Evolutionary conservation across 2,329 filamentous ascomycete species (phyloP).

Genomic region (Trichoderma oligosporum): DNA sequence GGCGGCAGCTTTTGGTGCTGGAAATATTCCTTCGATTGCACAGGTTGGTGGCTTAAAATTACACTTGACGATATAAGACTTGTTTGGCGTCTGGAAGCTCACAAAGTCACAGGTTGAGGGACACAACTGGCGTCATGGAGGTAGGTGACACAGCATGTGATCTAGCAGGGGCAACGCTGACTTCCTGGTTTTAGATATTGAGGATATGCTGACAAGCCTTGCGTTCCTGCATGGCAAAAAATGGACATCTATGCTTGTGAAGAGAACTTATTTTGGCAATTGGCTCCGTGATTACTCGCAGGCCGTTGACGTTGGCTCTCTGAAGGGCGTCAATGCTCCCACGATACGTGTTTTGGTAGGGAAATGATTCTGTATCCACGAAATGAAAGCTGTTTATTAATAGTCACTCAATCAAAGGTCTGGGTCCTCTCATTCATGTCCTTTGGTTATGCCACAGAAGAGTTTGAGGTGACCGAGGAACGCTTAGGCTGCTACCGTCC

Average conservation of each 20-base stretch:
- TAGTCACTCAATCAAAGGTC: slow-evolving; percentile 40
- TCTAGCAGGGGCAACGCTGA: neutral
- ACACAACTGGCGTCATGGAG: slow-evolving; percentile 66
- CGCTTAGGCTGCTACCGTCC: slow-evolving; percentile 76
- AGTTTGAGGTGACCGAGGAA: slow-evolving; percentile 80
- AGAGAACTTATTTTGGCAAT: slow-evolving; percentile 80
- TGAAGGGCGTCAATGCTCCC: slow-evolving; percentile 73
- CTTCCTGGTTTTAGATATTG: slow-evolving; percentile 54
- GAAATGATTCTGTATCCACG: neutral
- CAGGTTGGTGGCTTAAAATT: slow-evolving; percentile 34
- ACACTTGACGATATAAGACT: neutral
- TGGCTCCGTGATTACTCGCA: slow-evolving; percentile 85
- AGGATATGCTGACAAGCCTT: slow-evolving; percentile 75
- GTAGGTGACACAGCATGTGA: slow-evolving; percentile 31
- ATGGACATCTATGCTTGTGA: slow-evolving; percentile 76
- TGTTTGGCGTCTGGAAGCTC: neutral
- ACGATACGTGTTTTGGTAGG: slow-evolving; percentile 69
- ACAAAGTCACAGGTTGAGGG: slow-evolving; percentile 56
- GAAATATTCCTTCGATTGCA: slow-evolving; percentile 65
- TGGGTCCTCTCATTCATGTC: slow-evolving; percentile 79
- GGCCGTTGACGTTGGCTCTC: slow-evolving; percentile 73
- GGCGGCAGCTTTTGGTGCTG: slow-evolving; percentile 62
- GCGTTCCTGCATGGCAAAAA: slow-evolving; percentile 77
- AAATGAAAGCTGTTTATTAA: neutral
- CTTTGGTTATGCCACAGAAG: slow-evolving; percentile 80